These are phyloP conservation scores for Pseudogymnoascus sp. DNA, from an alignment of 2,329 filamentous ascomycete genomes.

Conservation along the genomic window DNA sequence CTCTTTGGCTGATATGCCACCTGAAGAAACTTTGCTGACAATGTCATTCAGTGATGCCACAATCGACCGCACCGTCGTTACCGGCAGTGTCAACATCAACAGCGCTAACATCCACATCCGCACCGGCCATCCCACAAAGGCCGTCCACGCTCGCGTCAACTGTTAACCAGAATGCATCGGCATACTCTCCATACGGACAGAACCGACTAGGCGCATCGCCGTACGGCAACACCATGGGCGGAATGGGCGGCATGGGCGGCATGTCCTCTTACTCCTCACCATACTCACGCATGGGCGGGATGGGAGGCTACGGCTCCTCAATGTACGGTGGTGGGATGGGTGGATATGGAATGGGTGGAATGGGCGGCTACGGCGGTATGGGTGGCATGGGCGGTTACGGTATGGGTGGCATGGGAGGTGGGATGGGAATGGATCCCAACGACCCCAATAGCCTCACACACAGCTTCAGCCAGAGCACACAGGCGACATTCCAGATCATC, in stretches of 20 bases:
- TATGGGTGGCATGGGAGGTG: conserved; percentile 29
- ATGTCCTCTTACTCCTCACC: conserved; percentile 42
- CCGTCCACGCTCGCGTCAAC: conserved; percentile 69
- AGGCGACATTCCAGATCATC: conserved; percentile 95
- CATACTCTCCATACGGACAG: conserved; percentile 59
- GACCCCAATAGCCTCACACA: conserved; percentile 93
- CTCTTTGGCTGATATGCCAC: background rate
- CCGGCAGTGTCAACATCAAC: conserved; percentile 37
- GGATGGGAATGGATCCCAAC: conserved; percentile 54
- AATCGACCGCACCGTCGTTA: conserved; percentile 29
- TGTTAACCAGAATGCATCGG: conserved; percentile 80
- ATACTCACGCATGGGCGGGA: conserved; percentile 35
- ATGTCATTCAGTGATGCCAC: conserved; percentile 27
- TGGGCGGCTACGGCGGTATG: conserved; percentile 37
- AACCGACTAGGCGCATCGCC: conserved; percentile 44
- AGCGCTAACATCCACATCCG: conserved; percentile 30
- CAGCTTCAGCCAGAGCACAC: conserved; percentile 87
- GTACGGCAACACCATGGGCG: conserved; percentile 28
- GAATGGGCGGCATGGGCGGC: conserved; percentile 27
- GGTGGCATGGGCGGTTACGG: conserved; percentile 38
- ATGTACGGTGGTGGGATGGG: conserved; percentile 34
- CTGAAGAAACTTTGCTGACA: conserved; percentile 10
- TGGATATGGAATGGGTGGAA: conserved; percentile 30
- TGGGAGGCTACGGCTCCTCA: conserved; percentile 34
- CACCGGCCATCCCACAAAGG: conserved; percentile 69